These are phyloP conservation scores for Coelastrella sp. DNA, from an alignment of 139 green algal species.

Conservation along the genomic window DNA sequence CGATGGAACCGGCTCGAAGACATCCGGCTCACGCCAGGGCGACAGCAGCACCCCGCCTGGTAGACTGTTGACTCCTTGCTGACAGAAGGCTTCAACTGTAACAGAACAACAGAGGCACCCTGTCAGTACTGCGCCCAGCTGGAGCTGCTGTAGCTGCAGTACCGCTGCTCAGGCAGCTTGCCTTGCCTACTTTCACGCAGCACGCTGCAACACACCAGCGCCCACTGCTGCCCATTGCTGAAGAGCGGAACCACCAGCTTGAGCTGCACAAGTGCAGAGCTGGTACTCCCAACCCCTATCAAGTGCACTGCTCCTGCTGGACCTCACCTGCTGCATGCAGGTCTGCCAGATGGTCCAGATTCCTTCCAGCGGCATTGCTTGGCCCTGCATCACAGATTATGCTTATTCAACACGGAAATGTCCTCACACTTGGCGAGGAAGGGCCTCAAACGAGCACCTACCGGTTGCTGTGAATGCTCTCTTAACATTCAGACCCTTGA, in stretches of 20 bases:
- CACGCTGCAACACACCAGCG: not conserved
- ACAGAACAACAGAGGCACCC: not conserved
- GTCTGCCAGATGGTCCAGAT: slow-evolving; percentile 27
- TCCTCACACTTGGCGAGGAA: not conserved
- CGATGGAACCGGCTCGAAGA: not conserved
- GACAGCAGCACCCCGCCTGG: slow-evolving; percentile 25
- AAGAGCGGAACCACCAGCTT: not conserved
- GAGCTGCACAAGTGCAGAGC: not conserved
- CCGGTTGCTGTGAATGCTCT: not conserved
- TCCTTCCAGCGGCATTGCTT: not conserved
- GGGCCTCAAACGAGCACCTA: not conserved
- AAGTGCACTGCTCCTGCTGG: not conserved
- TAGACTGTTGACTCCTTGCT: slow-evolving; percentile 7
- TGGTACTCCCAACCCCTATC: no score
- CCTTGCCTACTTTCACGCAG: not conserved
- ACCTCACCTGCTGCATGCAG: slow-evolving; percentile 41
- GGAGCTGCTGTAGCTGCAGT: not conserved
- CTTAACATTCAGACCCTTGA: not conserved
- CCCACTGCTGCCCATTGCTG: not conserved
- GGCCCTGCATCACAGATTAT: not conserved
- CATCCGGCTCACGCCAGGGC: not conserved
- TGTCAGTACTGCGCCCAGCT: not conserved
- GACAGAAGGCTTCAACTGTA: slow-evolving; percentile 41
- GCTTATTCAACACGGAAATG: not conserved
- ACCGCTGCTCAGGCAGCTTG: not conserved